These are phyloP conservation scores for Betula pendula DNA, from an alignment of 306 rosid species.

Conservation along the genomic window DNA sequence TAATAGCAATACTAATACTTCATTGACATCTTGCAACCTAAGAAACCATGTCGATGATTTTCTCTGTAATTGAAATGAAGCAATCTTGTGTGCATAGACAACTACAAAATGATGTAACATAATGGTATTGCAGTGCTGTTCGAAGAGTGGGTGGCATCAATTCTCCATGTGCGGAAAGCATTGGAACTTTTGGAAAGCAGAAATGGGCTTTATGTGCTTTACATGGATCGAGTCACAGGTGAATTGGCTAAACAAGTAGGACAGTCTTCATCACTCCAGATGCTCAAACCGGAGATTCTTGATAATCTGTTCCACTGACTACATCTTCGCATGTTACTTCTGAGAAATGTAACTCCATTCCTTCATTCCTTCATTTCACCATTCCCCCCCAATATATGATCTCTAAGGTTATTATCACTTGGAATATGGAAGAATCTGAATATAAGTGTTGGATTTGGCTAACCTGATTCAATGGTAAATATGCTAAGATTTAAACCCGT, in stretches of 20 bases:
- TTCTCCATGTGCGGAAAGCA: slow-evolving; percentile 67
- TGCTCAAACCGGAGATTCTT: slow-evolving; percentile 58
- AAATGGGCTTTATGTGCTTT: slow-evolving; percentile 72
- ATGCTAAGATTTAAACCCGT: not conserved
- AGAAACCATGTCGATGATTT: not conserved
- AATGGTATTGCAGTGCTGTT: slow-evolving; percentile 55
- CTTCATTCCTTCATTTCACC: not conserved
- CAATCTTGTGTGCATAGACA: slow-evolving; percentile 13
- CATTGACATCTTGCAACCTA: slow-evolving; percentile 5
- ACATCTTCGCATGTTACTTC: not conserved
- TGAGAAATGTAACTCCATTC: slow-evolving; percentile 8
- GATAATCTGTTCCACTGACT: slow-evolving; percentile 47
- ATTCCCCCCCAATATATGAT: not conserved
- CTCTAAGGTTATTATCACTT: not conserved
- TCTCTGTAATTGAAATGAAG: not conserved
- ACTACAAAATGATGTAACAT: slow-evolving; percentile 16
- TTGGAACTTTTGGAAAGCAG: slow-evolving; percentile 81
- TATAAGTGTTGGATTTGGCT: not conserved
- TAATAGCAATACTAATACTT: not conserved
- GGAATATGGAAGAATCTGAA: not conserved
- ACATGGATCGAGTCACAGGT: slow-evolving; percentile 80
- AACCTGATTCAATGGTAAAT: not conserved
- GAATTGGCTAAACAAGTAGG: slow-evolving; percentile 61
- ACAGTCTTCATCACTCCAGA: slow-evolving; percentile 47
- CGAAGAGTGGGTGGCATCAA: slow-evolving; percentile 79